These are phyloP conservation scores for Monosporascus ibericus DNA, from an alignment of 2,329 filamentous ascomycete genomes.

Conservation along the genomic window DNA sequence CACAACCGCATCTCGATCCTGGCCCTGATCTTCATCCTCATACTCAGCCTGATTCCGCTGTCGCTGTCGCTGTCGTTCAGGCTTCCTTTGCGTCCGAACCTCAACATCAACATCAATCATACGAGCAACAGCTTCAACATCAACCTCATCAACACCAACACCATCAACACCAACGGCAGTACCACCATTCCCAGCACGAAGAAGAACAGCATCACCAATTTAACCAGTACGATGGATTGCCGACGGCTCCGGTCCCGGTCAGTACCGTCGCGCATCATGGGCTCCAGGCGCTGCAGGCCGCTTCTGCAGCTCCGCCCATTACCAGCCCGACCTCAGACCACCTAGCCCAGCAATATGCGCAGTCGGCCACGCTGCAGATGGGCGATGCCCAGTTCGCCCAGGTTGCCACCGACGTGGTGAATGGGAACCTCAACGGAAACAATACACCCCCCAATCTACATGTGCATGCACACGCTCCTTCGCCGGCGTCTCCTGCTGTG, in stretches of 20 bases:
- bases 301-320: conserved; percentile 15
- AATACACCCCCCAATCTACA: neutral
- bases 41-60: neutral
- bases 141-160: neutral
- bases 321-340: conserved; percentile 11
- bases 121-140: neutral
- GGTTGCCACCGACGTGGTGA: conserved; percentile 1
- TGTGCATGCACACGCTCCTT: neutral
- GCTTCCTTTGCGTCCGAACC: neutral
- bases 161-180: neutral
- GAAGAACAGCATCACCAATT: neutral
- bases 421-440: neutral
- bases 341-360: conserved; percentile 26
- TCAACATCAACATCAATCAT: neutral
- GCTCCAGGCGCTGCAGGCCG: conserved; percentile 23
- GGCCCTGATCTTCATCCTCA: neutral
- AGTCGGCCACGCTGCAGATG: conserved; percentile 26
- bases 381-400: conserved; percentile 16
- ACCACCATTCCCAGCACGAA: neutral
- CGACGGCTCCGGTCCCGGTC: conserved; percentile 9
- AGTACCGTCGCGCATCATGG: conserved; percentile 24
- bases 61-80: neutral
- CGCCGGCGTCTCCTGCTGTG: neutral
- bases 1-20: neutral
- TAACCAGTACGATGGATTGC: neutral